These are phyloP conservation scores for Gossypium rotundifolium DNA, from an alignment of 345 rosid species.

Conservation along the genomic window DNA sequence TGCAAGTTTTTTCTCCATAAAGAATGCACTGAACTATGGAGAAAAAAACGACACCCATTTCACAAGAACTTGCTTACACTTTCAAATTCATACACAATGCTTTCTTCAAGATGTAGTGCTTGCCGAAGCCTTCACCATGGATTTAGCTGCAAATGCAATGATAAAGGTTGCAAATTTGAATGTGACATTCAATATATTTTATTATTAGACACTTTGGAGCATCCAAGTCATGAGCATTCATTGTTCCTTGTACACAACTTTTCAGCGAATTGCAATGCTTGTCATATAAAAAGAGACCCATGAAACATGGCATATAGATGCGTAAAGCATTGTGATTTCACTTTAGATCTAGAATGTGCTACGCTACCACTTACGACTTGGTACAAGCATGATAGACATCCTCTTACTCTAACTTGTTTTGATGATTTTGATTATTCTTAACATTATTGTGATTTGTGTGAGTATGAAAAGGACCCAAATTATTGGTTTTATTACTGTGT, in stretches of 20 bases:
- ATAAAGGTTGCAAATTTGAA: background rate
- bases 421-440: background rate
- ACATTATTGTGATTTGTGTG: background rate
- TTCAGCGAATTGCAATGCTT: background rate
- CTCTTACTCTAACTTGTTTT: background rate
- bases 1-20: slow-evolving; percentile 17
- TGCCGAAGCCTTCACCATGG: background rate
- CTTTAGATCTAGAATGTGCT: background rate
- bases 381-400: background rate
- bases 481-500: background rate
- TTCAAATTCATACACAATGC: background rate
- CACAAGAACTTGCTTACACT: slow-evolving; percentile 10
- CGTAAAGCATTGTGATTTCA: background rate
- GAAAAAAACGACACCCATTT: background rate
- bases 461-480: background rate
- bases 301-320: background rate
- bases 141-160: background rate
- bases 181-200: background rate
- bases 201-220: background rate
- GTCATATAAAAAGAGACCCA: background rate
- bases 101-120: background rate
- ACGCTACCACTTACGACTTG: background rate
- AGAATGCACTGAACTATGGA: slow-evolving; percentile 16
- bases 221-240: background rate
- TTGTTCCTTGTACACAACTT: background rate